Conservation (phyloP, 2,329 filamentous ascomycete species). For the Phialophora chinensis region DNA sequence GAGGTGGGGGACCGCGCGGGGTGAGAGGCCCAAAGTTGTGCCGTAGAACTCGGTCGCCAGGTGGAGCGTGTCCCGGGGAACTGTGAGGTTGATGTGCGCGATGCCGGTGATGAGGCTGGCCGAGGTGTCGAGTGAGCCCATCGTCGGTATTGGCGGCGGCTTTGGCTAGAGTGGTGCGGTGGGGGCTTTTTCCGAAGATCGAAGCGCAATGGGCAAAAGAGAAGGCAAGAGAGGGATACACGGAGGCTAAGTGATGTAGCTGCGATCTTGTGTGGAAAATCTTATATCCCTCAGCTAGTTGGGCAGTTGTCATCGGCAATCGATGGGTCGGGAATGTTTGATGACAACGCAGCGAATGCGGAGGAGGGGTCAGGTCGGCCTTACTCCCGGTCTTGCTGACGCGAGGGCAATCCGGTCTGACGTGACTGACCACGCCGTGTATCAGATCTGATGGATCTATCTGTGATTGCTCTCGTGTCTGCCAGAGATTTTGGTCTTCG, state of each 20-base stretch:
- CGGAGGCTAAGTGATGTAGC: not conserved
- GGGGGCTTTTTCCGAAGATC: not conserved
- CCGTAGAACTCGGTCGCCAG: constrained; percentile 62
- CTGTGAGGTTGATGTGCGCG: constrained; percentile 65
- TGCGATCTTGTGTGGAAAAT: not conserved
- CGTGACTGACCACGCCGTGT: not conserved
- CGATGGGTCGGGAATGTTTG: not conserved
- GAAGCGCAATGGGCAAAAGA: not conserved
- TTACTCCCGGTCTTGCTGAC: not conserved
- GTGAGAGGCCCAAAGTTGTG: constrained; percentile 60
- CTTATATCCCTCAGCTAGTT: not conserved
- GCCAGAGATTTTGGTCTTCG: not conserved
- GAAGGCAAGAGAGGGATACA: not conserved
- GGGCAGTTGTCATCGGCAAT: not conserved
- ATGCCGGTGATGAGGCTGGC: constrained; percentile 57
- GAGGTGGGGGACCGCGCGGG: constrained; percentile 58
- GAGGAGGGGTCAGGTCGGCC: not conserved
- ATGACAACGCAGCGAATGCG: not conserved
- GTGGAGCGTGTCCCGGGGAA: constrained; percentile 59
- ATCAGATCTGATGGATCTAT: not conserved
- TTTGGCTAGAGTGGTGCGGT: not conserved
- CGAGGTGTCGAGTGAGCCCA: constrained; percentile 18
- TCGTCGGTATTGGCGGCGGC: constrained; percentile 3
- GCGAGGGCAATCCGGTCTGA: not conserved
- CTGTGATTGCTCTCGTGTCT: not conserved